A percentile compares a stretch with the other conserved stretches of the same genome.
Evolutionary conservation across 2,329 filamentous ascomycete genomes (phyloP).

Genomic region (Waltergamsia citrina): DNA sequence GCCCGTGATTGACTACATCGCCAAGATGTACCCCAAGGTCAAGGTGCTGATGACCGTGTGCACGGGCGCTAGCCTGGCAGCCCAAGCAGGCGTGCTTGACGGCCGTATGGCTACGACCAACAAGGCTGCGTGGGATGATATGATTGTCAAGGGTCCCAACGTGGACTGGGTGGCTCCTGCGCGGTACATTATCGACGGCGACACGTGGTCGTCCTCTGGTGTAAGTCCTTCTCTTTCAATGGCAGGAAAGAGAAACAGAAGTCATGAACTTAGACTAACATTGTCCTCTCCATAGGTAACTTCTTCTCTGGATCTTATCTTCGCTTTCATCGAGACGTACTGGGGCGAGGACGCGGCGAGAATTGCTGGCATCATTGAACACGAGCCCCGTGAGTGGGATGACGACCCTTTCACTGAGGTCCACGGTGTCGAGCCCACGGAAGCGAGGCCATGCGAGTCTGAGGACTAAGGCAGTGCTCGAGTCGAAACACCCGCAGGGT

Average conservation of each 20-base stretch:
- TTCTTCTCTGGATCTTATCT: constrained; percentile 24
- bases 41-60: constrained; percentile 55
- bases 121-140: constrained; percentile 44
- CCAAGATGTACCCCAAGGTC: constrained; percentile 30
- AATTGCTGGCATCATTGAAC: constrained; percentile 43
- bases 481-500: no score
- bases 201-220: constrained; percentile 56
- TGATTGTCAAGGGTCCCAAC: constrained; percentile 33
- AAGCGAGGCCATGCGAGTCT: neutral
- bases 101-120: constrained; percentile 58
- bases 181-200: constrained; percentile 56
- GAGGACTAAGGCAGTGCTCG: no score
- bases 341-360: constrained; percentile 38
- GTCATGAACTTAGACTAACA: neutral
- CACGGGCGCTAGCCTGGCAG: constrained; percentile 51
- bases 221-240: constrained; percentile 14
- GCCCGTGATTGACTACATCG: constrained; percentile 26
- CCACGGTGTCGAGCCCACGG: constrained; percentile 1
- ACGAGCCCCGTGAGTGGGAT: constrained; percentile 23
- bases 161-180: constrained; percentile 53
- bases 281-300: constrained; percentile 16
- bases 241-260: neutral
- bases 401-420: constrained; percentile 17
- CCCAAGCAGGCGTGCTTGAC: constrained; percentile 49
- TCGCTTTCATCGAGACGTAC: constrained; percentile 25